Conservation (phyloP, 176 grass and related monocot genomes). For the Dendrocalamus sinicus region DNA sequence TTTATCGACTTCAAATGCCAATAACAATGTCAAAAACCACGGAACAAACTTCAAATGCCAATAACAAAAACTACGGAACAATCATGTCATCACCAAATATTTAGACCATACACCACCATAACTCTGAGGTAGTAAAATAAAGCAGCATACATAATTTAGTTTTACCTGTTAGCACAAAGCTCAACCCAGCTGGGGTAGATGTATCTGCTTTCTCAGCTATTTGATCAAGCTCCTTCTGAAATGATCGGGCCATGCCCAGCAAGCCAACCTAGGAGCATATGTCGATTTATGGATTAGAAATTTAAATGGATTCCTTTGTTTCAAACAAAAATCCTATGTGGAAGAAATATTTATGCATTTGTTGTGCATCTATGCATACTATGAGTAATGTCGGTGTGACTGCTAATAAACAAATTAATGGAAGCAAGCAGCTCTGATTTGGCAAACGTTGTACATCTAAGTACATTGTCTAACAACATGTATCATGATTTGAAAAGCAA, state of each 20-base stretch:
- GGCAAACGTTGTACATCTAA: neutral
- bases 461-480: neutral
- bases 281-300: neutral
- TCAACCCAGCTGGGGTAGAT: conserved; percentile 86
- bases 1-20: too few relatives aligned
- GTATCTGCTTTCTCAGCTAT: conserved; percentile 96
- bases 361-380: too few relatives aligned
- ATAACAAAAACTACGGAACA: too few relatives aligned
- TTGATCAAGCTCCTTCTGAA: conserved; percentile 96
- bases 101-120: conserved; percentile 8
- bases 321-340: too few relatives aligned
- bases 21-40: too few relatives aligned
- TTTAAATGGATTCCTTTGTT: too few relatives aligned
- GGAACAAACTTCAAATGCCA: too few relatives aligned
- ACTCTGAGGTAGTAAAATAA: neutral
- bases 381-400: too few relatives aligned
- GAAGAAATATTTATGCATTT: too few relatives aligned
- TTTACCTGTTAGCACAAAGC: conserved; percentile 86
- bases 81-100: neutral
- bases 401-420: too few relatives aligned
- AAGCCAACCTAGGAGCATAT: conserved; percentile 80
- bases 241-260: conserved; percentile 88
- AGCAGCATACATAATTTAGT: conserved; percentile 17
- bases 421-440: neutral
- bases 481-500: neutral